Conservation (phyloP, 2,329 filamentous ascomycete species). For the Alternaria postmessia region DNA sequence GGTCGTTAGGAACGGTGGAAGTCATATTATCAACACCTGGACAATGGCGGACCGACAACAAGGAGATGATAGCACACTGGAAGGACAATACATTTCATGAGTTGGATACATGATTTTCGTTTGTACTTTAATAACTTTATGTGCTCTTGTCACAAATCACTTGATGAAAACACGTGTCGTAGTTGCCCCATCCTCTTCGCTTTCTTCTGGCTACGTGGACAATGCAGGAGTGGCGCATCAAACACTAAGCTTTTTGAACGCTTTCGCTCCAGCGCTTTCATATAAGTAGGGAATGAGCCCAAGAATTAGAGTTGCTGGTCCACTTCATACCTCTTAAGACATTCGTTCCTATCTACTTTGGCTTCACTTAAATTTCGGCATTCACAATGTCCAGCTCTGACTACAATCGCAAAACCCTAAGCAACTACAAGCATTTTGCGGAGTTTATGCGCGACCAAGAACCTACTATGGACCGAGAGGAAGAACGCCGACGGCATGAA, state of each 20-base stretch:
- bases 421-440: neutral
- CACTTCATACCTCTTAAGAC: neutral
- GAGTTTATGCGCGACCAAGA: neutral
- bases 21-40: too few species aligned
- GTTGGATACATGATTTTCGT: neutral
- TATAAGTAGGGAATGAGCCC: neutral
- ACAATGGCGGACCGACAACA: too few species aligned
- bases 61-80: too few species aligned
- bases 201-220: too few species aligned
- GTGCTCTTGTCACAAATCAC: neutral
- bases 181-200: too few species aligned
- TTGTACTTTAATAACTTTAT: neutral
- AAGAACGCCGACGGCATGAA: neutral
- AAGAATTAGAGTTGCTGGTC: neutral
- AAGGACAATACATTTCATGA: too few species aligned
- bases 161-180: too few species aligned
- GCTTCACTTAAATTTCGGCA: neutral
- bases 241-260: too few species aligned
- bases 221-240: too few species aligned
- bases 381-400: neutral
- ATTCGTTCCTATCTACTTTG: neutral
- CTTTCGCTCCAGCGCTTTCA: neutral
- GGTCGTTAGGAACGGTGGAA: too few species aligned
- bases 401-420: neutral
- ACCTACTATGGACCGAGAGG: neutral